Evolutionary conservation across 305 asterid genomes (phyloP).

Genomic region (Petunia hybrid): DNA sequence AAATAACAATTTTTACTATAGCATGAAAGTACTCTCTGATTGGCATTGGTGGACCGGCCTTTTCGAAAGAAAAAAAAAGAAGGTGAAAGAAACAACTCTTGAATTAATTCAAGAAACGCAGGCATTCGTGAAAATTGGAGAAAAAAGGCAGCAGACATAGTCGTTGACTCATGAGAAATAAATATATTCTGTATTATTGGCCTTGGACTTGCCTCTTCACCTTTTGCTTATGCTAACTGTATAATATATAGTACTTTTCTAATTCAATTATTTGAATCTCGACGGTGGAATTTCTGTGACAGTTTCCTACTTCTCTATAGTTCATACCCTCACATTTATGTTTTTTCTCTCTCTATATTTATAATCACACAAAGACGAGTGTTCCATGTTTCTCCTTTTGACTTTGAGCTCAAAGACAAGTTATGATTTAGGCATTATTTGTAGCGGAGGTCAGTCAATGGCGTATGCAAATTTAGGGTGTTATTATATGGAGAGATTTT

Average conservation of each 20-base stretch:
- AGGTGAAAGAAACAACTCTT: slow-evolving; percentile 20
- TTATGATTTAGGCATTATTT: background rate
- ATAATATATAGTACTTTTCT: background rate
- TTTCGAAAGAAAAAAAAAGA: background rate
- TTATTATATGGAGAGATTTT: too few relatives aligned
- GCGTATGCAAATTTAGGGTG: too few relatives aligned
- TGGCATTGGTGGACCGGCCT: background rate
- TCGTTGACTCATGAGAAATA: slow-evolving; percentile 1
- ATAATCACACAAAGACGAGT: slow-evolving; percentile 19
- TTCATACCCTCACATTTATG: background rate
- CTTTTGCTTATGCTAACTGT: slow-evolving; percentile 14
- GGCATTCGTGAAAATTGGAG: background rate
- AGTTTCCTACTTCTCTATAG: slow-evolving; percentile 5
- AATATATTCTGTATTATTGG: background rate
- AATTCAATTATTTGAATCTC: slow-evolving; percentile 16
- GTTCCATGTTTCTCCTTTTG: slow-evolving; percentile 12
- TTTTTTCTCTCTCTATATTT: background rate
- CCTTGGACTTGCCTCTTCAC: slow-evolving; percentile 8
- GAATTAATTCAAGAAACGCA: slow-evolving; percentile 18
- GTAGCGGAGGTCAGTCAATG: too few relatives aligned
- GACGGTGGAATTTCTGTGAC: slow-evolving; percentile 22
- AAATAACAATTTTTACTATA: background rate
- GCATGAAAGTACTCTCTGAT: background rate
- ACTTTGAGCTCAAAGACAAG: background rate
- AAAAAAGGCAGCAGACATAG: background rate